Evolutionary conservation across 768 basidiomycete genomes (phyloP).

Genomic region (Tulasnella sp.): DNA sequence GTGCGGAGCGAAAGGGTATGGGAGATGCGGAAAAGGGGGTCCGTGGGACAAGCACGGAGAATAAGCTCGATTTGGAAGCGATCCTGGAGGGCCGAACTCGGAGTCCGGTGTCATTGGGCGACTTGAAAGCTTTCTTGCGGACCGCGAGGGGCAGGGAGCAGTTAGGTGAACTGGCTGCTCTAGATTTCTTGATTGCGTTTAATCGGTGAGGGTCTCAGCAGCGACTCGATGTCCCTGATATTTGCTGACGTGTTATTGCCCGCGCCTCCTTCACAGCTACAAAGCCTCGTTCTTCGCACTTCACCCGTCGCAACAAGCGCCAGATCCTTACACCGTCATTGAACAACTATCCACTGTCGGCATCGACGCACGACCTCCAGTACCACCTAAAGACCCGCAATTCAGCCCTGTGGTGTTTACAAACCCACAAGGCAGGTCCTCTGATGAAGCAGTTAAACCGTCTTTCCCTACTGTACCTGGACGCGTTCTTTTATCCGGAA

Average conservation of each 20-base stretch:
- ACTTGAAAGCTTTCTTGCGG: not conserved
- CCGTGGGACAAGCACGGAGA: not conserved
- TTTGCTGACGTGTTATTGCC: not conserved
- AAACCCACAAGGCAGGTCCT: not conserved
- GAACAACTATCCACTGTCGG: constrained; percentile 3
- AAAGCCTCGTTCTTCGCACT: constrained; percentile 15
- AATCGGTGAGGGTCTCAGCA: not conserved
- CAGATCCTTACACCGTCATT: constrained; percentile 12
- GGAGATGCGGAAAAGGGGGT: not conserved
- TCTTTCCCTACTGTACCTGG: not conserved
- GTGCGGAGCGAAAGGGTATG: not conserved
- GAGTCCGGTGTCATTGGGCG: not conserved
- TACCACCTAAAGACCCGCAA: not conserved
- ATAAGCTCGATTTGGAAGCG: not conserved
- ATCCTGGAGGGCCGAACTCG: constrained; percentile 7
- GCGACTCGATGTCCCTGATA: not conserved
- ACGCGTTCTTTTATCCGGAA: not conserved
- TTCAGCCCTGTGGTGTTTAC: not conserved
- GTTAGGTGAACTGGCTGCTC: not conserved
- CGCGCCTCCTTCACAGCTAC: not conserved
- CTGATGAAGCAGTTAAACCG: not conserved
- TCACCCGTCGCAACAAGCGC: constrained; percentile 6
- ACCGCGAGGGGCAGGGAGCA: not conserved
- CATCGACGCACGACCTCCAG: not conserved
- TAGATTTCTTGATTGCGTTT: constrained; percentile 15